Conservation (phyloP, 495 filamentous ascomycete species). For the Penicillium alfredii region DNA sequence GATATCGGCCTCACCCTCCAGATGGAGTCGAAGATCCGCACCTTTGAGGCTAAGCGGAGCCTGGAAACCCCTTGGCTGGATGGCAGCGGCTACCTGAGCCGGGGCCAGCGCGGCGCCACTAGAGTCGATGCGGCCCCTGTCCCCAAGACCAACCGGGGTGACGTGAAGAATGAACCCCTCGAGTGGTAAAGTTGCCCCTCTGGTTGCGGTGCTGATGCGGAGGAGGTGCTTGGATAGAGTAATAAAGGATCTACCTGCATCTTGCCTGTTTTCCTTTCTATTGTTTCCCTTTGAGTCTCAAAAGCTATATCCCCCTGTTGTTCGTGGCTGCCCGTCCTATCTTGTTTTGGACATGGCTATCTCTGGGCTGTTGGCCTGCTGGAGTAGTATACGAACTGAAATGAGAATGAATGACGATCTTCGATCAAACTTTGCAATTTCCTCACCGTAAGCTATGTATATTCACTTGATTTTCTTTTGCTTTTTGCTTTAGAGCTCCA, state of each 20-base stretch:
- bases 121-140: constrained; percentile 78
- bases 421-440: neutral
- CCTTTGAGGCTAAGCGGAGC: constrained; percentile 73
- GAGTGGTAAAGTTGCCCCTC: constrained; percentile 64
- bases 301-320: constrained; percentile 21
- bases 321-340: constrained; percentile 7
- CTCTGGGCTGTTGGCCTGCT: constrained; percentile 11
- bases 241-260: constrained; percentile 5
- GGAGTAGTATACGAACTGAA: constrained; percentile 17
- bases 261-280: no score
- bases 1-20: constrained; percentile 95
- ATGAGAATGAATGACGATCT: constrained; percentile 27
- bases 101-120: constrained; percentile 56
- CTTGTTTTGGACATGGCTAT: constrained; percentile 9
- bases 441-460: neutral
- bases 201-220: constrained; percentile 5
- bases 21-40: constrained; percentile 78
- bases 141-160: constrained; percentile 85
- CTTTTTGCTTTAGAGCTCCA: neutral
- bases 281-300: constrained; percentile 11
- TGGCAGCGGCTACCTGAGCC: constrained; percentile 75
- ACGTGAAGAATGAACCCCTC: constrained; percentile 76
- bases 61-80: constrained; percentile 88
- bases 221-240: constrained; percentile 10
- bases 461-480: neutral